These are phyloP conservation scores for Ilex aquifolium DNA, from an alignment of 257 asterid species.

Conservation along the genomic window DNA sequence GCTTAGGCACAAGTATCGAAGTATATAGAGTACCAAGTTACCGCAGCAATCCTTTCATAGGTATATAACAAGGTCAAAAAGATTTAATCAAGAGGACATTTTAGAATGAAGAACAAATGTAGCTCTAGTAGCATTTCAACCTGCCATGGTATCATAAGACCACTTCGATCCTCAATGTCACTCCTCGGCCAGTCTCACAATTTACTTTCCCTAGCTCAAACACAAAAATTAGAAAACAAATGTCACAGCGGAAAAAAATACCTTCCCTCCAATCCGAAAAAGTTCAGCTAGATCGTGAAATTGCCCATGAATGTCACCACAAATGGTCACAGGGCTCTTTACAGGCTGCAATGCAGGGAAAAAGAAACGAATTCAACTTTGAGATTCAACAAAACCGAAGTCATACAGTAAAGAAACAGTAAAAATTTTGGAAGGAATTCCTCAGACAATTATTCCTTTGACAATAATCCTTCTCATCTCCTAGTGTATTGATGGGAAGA, in stretches of 20 bases:
- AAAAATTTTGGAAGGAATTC: slow-evolving; percentile 4
- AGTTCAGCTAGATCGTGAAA: slow-evolving; percentile 73
- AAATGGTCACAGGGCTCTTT: slow-evolving; percentile 16
- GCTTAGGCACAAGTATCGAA: too few species aligned
- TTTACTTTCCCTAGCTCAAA: background rate
- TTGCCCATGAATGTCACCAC: slow-evolving; percentile 94
- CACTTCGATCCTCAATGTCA: too few species aligned
- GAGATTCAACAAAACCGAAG: slow-evolving; percentile 11
- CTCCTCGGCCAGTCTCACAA: too few species aligned
- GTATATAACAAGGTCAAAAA: slow-evolving; percentile 56
- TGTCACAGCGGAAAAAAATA: slow-evolving; percentile 21
- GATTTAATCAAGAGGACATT: slow-evolving; percentile 9
- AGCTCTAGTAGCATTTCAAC: too few species aligned
- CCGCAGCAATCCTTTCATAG: too few species aligned
- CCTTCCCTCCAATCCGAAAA: slow-evolving; percentile 55
- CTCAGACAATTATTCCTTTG: background rate
- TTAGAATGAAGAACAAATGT: slow-evolving; percentile 7
- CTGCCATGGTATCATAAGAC: too few species aligned
- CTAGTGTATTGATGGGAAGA: too few species aligned
- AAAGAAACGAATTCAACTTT: background rate
- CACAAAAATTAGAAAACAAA: slow-evolving; percentile 5
- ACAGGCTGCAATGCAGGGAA: slow-evolving; percentile 71
- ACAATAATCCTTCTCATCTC: background rate
- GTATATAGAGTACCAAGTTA: too few species aligned
- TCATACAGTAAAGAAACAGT: too few species aligned